Base-by-base conservation (phyloP, 2,329 filamentous ascomycete genomes). In the Tricladium varicosporioides region DNA sequence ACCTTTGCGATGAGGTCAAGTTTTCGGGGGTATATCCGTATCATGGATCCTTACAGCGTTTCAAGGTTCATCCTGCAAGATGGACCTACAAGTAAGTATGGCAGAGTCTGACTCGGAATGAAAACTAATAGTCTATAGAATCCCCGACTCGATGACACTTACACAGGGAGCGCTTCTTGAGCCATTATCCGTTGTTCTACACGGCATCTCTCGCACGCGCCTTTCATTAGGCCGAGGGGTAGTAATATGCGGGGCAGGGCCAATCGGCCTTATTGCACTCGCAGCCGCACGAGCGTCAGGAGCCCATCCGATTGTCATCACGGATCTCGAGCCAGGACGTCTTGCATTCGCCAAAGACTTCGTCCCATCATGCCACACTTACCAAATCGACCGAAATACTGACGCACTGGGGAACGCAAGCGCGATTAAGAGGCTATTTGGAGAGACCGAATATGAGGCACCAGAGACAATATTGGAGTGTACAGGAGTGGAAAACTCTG, bases 401-500 rank as follows among this genome's bases (percentile, higher is more conserved):
- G 76, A 76, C 54, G 69, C 76, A 0, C 70, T 81, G 60, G 75
- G 74, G 14, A 84, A 83, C 54, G 81, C 80, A 0, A 73, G 72
- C 56, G 74, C 72, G 9, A 83, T 86, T 56, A 72, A 81, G 48
- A 69, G 70, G n/a, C 59, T 86, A 5, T 86, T 85, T 61, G 53
- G 51, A 47, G 9, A 60, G 0, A 73, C 75, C 5, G 82, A 86
- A 63, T 85, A 85, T 63, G 71, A 72, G 10, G 80, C 82, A 22
- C 84, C 85, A 0, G 74, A 80, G 11, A 80, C 80, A 0, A 80
- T 86, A 2, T 74, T 87, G 1, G 85, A 88, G 70, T 88, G 85
- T 62, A 88, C 85, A 0, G 85, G 85, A 0, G 80, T 87, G 0
- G 83, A 88, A 70, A 84, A 77, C 63, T 86, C 82, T 63, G 75